A percentile compares a stretch with the other conserved stretches of the same genome.
Conservation (phyloP, 352 stramenopile genomes). For the Peronospora belbahrii region DNA sequence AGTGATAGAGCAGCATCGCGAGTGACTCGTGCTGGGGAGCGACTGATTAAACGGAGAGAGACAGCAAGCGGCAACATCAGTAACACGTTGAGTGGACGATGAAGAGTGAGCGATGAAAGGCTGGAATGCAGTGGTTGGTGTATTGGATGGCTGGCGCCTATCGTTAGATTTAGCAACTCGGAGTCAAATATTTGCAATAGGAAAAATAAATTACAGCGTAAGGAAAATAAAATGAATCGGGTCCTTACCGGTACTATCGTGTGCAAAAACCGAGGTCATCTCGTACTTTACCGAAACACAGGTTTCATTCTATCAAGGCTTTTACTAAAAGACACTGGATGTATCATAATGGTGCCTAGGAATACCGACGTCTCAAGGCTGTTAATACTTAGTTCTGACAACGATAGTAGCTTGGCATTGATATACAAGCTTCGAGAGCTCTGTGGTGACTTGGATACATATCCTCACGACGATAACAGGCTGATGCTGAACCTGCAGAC, state of each 20-base stretch:
- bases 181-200: background rate
- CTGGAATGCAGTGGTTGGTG: background rate
- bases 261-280: too few relatives aligned
- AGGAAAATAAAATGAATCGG: too few relatives aligned
- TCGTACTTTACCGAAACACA: background rate
- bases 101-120: constrained; percentile 8
- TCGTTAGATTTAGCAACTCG: background rate
- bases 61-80: constrained; percentile 29
- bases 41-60: constrained; percentile 25
- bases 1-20: constrained; percentile 5
- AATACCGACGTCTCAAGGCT: constrained; percentile 22
- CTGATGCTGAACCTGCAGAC: constrained; percentile 37
- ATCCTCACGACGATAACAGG: background rate
- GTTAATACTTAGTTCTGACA: constrained; percentile 40
- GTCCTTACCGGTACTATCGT: too few relatives aligned
- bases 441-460: constrained; percentile 15
- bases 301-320: too few relatives aligned
- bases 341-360: constrained; percentile 13
- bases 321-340: too few relatives aligned
- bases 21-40: constrained; percentile 15
- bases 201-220: too few relatives aligned
- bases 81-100: constrained; percentile 4
- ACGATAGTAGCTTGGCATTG: constrained; percentile 11
- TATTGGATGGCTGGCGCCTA: constrained; percentile 4
- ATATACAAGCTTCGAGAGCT: constrained; percentile 25